phyloP scores from a whole-genome alignment of 2,329 filamentous ascomycete species.

The Penicillium sp. region DNA sequence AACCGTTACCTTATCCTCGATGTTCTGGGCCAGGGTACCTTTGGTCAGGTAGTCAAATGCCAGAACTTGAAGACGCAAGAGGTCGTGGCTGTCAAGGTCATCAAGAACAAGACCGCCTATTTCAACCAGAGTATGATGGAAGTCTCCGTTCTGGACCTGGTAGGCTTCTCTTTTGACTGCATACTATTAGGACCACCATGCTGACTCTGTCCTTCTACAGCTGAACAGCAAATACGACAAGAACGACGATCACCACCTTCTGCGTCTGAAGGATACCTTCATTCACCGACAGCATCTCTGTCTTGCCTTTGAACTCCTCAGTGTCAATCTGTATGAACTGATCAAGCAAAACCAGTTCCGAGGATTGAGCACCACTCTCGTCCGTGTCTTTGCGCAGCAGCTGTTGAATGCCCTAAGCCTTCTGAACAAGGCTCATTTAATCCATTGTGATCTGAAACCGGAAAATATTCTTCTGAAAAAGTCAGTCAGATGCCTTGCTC shows the following conservation, averaged over 20 bases:
- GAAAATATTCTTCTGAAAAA: conserved; percentile 98
- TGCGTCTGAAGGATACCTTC: conserved; percentile 95
- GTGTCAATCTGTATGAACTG: conserved; percentile 95
- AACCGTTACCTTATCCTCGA: conserved; percentile 97
- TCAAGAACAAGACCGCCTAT: conserved; percentile 98
- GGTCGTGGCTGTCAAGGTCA: conserved; percentile 97
- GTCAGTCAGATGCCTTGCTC: conserved; percentile 40
- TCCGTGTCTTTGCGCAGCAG: conserved; percentile 96
- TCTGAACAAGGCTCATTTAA: conserved; percentile 91
- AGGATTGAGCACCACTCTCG: conserved; percentile 91
- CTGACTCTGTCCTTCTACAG: conserved; percentile 45
- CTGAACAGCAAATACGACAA: conserved; percentile 98
- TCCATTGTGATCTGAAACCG: conserved; percentile 96
- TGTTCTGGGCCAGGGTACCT: conserved; percentile 94
- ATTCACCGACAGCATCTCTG: conserved; percentile 97
- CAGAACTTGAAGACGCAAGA: conserved; percentile 98
- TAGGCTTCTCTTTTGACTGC: conserved; percentile 44
- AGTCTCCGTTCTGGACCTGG: conserved; percentile 92
- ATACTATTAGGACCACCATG: background rate
- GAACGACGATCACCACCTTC: conserved; percentile 94
- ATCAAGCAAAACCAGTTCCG: conserved; percentile 99
- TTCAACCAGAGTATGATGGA: conserved; percentile 99
- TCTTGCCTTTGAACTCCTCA: conserved; percentile 91
- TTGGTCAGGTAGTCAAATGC: conserved; percentile 98
- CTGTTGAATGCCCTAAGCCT: conserved; percentile 87